phyloP scores from a whole-genome alignment of 108 stramenopile genomes.

The Stephanodiscus minutulus region DNA sequence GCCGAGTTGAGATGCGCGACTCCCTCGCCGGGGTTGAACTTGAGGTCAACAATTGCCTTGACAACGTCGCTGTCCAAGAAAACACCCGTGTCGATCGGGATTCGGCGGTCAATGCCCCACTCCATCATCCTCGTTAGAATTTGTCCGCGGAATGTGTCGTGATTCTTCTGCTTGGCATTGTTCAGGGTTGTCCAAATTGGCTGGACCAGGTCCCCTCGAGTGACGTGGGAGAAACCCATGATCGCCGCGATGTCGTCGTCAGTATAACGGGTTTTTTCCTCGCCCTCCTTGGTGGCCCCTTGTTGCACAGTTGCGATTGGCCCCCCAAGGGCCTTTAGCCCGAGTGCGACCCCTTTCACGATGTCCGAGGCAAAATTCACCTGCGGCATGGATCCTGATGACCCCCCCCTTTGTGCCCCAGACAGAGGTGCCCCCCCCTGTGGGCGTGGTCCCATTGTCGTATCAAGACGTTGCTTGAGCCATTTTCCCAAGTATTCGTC shows the following conservation, averaged over 20 bases:
- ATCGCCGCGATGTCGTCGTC: not conserved
- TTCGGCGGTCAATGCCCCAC: not conserved
- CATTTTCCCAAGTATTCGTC: too few relatives aligned
- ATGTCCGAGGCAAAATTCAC: too few relatives aligned
- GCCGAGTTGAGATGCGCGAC: not conserved
- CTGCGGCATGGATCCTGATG: too few relatives aligned
- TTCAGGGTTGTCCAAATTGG: not conserved
- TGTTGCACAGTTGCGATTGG: too few relatives aligned
- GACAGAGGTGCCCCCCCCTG: too few relatives aligned
- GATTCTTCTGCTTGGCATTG: not conserved
- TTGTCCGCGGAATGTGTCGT: not conserved
- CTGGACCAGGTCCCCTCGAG: not conserved
- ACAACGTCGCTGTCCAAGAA: not conserved
- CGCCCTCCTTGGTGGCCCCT: too few relatives aligned
- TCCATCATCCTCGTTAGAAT: not conserved
- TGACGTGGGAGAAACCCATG: not conserved
- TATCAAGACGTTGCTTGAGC: too few relatives aligned
- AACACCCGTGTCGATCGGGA: not conserved
- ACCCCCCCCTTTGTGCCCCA: too few relatives aligned
- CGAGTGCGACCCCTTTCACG: too few relatives aligned
- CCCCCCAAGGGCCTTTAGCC: too few relatives aligned
- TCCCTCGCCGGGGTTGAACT: not conserved
- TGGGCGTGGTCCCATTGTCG: too few relatives aligned
- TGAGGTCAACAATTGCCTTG: not conserved
- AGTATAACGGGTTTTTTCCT: not conserved